Conservation (phyloP, 805 yeast genomes). For the Yarrowia hollandica region DNA sequence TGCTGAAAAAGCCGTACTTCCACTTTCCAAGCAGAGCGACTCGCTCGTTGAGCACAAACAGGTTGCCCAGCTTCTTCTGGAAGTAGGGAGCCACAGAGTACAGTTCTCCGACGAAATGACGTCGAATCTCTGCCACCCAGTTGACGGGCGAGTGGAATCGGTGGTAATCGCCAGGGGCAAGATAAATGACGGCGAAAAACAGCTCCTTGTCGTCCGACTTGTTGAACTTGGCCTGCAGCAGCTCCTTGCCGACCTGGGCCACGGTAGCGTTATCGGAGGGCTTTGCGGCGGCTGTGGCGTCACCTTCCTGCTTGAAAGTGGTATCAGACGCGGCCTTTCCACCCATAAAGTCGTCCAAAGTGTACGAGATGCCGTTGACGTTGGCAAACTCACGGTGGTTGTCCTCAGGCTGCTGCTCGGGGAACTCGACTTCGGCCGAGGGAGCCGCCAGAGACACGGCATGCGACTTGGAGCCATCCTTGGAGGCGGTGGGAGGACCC, state of each 20-base stretch:
- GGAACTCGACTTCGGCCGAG: constrained; percentile 31
- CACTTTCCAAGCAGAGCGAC: constrained; percentile 94
- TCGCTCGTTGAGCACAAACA: constrained; percentile 90
- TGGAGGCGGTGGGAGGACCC: constrained; percentile 48
- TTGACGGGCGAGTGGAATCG: constrained; percentile 93
- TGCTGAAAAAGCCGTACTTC: constrained; percentile 95
- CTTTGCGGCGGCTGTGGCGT: constrained; percentile 48
- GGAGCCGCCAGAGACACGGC: constrained; percentile 32
- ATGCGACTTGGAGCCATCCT: neutral
- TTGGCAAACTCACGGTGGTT: constrained; percentile 75
- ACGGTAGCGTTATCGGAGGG: constrained; percentile 36
- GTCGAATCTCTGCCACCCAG: constrained; percentile 92
- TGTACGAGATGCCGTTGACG: constrained; percentile 69
- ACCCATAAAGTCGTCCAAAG: constrained; percentile 68
- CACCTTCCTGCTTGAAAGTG: constrained; percentile 65
- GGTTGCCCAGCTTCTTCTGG: constrained; percentile 80
- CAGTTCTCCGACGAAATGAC: constrained; percentile 94
- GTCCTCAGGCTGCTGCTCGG: constrained; percentile 45
- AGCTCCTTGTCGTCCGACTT: constrained; percentile 54
- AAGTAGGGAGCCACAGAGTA: constrained; percentile 96
- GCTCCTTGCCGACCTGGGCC: constrained; percentile 33
- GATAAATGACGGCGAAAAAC: constrained; percentile 85
- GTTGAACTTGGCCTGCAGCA: constrained; percentile 36
- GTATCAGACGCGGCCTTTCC: constrained; percentile 50
- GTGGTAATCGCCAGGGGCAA: constrained; percentile 98